phyloP scores from a whole-genome alignment of 768 basidiomycete species.

The Tylopilus subfusipes region DNA sequence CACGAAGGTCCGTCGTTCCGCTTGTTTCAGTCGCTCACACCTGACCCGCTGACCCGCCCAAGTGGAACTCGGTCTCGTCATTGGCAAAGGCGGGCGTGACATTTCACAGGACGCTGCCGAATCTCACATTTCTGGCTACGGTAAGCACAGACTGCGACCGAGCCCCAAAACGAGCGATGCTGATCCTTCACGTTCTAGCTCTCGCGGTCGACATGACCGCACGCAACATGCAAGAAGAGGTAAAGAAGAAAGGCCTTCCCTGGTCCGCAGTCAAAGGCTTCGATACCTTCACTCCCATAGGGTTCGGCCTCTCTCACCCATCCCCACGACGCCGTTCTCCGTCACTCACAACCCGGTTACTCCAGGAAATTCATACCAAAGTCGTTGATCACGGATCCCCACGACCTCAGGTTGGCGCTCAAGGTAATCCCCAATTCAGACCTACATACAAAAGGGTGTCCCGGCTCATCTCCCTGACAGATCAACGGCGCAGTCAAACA shows the following conservation, averaged over 20 bases:
- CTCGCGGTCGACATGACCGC: slow-evolving; percentile 96
- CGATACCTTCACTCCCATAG: slow-evolving; percentile 92
- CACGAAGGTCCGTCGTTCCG: slow-evolving; percentile 67
- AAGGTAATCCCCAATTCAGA: slow-evolving; percentile 45
- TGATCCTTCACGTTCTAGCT: slow-evolving; percentile 44
- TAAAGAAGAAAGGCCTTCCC: slow-evolving; percentile 91
- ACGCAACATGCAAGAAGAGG: slow-evolving; percentile 89
- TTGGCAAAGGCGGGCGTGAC: slow-evolving; percentile 83
- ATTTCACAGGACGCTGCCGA: slow-evolving; percentile 71
- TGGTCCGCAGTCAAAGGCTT: slow-evolving; percentile 98
- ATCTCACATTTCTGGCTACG: slow-evolving; percentile 86
- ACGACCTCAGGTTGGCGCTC: slow-evolving; percentile 72
- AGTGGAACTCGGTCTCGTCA: slow-evolving; percentile 98
- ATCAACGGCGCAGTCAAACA: slow-evolving; percentile 85
- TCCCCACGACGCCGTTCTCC: neutral
- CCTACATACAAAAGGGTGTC: neutral
- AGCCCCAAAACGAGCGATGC: neutral
- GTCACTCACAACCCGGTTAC: slow-evolving; percentile 1
- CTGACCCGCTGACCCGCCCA: neutral
- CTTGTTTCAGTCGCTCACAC: neutral
- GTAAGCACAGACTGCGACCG: slow-evolving; percentile 39
- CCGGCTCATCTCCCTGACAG: slow-evolving; percentile 35
- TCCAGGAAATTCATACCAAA: slow-evolving; percentile 79
- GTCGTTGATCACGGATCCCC: slow-evolving; percentile 60
- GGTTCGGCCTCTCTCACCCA: slow-evolving; percentile 42